A percentile compares a stretch with the other conserved stretches of the same genome.
phyloP scores from a whole-genome alignment of 352 stramenopile genomes.

The Globisporangium radiosum region DNA sequence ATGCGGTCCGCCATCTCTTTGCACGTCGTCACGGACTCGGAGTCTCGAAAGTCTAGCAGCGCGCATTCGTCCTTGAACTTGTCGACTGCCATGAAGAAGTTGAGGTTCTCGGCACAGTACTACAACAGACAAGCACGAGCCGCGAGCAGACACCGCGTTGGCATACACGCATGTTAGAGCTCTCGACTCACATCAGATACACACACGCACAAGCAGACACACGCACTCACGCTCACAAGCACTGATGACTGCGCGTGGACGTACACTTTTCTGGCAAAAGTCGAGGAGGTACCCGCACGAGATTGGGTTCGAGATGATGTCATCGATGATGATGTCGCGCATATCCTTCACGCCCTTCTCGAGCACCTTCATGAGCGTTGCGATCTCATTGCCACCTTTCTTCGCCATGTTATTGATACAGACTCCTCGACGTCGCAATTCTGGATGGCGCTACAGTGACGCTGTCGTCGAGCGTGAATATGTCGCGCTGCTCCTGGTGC shows the following conservation, averaged over 20 bases:
- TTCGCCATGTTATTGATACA: constrained; percentile 33
- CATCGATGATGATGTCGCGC: constrained; percentile 76
- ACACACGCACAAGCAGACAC: not conserved
- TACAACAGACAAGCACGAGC: constrained; percentile 6
- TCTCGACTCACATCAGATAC: not conserved
- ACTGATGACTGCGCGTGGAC: constrained; percentile 2
- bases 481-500: too few relatives aligned
- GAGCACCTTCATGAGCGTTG: constrained; percentile 54
- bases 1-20: constrained; percentile 83
- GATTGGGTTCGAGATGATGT: constrained; percentile 83
- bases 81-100: constrained; percentile 85
- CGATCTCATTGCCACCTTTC: constrained; percentile 66
- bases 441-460: too few relatives aligned
- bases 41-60: constrained; percentile 71
- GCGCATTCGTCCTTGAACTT: constrained; percentile 82
- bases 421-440: too few relatives aligned
- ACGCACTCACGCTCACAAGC: not conserved
- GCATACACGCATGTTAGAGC: too few relatives aligned
- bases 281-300: constrained; percentile 80
- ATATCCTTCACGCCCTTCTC: constrained; percentile 68
- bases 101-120: constrained; percentile 82
- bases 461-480: too few relatives aligned
- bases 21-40: constrained; percentile 70
- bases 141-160: too few relatives aligned
- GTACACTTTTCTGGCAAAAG: constrained; percentile 83